phyloP scores from a whole-genome alignment of 1,284 basidiomycete genomes.

The Porphyrellus sp. region DNA sequence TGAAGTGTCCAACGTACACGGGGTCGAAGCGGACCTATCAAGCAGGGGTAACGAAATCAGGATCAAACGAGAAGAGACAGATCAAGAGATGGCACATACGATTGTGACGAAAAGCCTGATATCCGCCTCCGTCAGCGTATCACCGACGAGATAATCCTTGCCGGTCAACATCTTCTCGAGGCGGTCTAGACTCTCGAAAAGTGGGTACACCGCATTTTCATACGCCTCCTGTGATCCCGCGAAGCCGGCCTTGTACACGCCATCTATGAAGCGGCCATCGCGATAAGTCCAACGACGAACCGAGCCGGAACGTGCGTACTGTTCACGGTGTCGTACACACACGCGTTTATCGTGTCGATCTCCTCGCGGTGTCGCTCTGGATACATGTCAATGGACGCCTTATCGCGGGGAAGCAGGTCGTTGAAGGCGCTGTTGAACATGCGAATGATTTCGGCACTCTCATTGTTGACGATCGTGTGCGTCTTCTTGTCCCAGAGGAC shows the following conservation, averaged over 20 bases:
- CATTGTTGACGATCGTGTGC: slow-evolving; percentile 92
- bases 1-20: slow-evolving; percentile 91
- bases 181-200: slow-evolving; percentile 75
- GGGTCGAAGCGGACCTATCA: slow-evolving; percentile 56
- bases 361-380: slow-evolving; percentile 68
- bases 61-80: background rate
- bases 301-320: slow-evolving; percentile 42
- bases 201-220: slow-evolving; percentile 63
- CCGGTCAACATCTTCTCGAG: slow-evolving; percentile 55
- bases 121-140: slow-evolving; percentile 87
- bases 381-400: slow-evolving; percentile 73
- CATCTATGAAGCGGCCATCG: slow-evolving; percentile 45
- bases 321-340: slow-evolving; percentile 84
- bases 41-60: background rate
- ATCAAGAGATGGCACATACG: slow-evolving; percentile 68
- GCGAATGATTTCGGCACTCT: slow-evolving; percentile 91
- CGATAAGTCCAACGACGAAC: background rate
- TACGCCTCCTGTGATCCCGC: slow-evolving; percentile 83
- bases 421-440: slow-evolving; percentile 88
- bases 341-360: slow-evolving; percentile 86
- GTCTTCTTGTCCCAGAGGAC: slow-evolving; percentile 92
- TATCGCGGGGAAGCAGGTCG: slow-evolving; percentile 60
- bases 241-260: slow-evolving; percentile 90
- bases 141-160: slow-evolving; percentile 82
- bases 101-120: slow-evolving; percentile 89